Conservation (phyloP, 2,329 filamentous ascomycete genomes). For the Arthrobotrys iridis region DNA sequence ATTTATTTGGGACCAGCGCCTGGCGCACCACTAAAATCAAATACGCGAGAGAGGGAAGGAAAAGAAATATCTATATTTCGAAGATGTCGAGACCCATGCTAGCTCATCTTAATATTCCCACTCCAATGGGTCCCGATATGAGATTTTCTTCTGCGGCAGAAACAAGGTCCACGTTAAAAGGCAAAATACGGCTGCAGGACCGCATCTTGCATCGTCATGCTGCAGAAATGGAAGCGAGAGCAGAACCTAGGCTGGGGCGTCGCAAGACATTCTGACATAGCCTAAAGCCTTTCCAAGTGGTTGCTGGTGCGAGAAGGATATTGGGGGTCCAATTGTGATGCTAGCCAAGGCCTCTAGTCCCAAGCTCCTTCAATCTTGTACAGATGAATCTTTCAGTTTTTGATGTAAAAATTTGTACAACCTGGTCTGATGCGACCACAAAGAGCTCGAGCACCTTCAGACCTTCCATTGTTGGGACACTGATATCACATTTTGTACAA, state of each 20-base stretch:
- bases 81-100: constrained; percentile 53
- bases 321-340: not conserved
- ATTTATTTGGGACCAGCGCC: constrained; percentile 52
- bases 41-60: constrained; percentile 52
- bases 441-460: constrained; percentile 34
- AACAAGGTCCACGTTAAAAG: constrained; percentile 42
- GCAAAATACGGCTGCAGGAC: constrained; percentile 47
- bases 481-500: constrained; percentile 23
- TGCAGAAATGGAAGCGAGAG: constrained; percentile 48
- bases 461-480: constrained; percentile 49
- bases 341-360: constrained; percentile 10
- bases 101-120: constrained; percentile 54
- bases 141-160: constrained; percentile 53
- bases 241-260: constrained; percentile 30
- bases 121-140: constrained; percentile 52
- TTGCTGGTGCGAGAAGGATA: constrained; percentile 1
- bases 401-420: constrained; percentile 38
- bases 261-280: constrained; percentile 11
- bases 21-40: constrained; percentile 48
- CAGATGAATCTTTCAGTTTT: constrained; percentile 7
- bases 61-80: constrained; percentile 50
- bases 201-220: constrained; percentile 36
- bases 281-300: constrained; percentile 1
- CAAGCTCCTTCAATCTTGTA: not conserved
- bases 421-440: constrained; percentile 37